These are phyloP conservation scores for Panicum virgatum DNA, from an alignment of 202 grass and related monocot species.

Conservation along the genomic window DNA sequence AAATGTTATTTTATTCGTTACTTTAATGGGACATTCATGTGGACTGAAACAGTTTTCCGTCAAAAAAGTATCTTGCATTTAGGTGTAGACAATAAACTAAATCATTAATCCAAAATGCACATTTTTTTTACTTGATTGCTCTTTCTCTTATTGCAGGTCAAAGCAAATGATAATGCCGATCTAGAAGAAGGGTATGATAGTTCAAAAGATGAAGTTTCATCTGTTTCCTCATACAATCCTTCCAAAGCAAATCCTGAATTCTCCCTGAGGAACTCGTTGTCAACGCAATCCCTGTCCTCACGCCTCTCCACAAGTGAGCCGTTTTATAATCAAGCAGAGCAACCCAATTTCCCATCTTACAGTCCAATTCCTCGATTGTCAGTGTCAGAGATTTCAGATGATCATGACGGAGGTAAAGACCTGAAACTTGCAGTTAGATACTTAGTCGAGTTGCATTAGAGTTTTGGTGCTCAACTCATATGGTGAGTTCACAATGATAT, in stretches of 20 bases:
- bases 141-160: slow-evolving; percentile 52
- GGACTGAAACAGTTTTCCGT: slow-evolving; percentile 19
- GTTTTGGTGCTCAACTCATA: slow-evolving; percentile 7
- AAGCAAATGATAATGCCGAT: slow-evolving; percentile 80
- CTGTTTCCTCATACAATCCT: slow-evolving; percentile 90
- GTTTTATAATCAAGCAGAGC: slow-evolving; percentile 56
- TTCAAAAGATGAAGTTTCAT: slow-evolving; percentile 96
- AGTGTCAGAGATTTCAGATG: slow-evolving; percentile 81
- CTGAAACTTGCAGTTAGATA: slow-evolving; percentile 21
- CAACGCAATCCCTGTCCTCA: slow-evolving; percentile 72
- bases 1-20: slow-evolving; percentile 20
- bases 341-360: slow-evolving; percentile 57
- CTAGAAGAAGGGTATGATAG: slow-evolving; percentile 96
- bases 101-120: neutral
- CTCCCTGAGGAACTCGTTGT: slow-evolving; percentile 65
- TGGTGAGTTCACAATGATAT: neutral
- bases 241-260: slow-evolving; percentile 67
- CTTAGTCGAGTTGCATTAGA: neutral
- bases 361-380: slow-evolving; percentile 71
- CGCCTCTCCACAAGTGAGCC: slow-evolving; percentile 67
- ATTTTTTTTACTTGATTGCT: slow-evolving; percentile 20
- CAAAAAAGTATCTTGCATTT: slow-evolving; percentile 28
- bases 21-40: neutral
- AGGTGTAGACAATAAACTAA: slow-evolving; percentile 11
- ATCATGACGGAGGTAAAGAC: slow-evolving; percentile 70